A percentile compares a stretch with the other conserved stretches of the same genome.
Conservation (phyloP, 2,329 filamentous ascomycete species). For the Aspergillus alliaceus region DNA sequence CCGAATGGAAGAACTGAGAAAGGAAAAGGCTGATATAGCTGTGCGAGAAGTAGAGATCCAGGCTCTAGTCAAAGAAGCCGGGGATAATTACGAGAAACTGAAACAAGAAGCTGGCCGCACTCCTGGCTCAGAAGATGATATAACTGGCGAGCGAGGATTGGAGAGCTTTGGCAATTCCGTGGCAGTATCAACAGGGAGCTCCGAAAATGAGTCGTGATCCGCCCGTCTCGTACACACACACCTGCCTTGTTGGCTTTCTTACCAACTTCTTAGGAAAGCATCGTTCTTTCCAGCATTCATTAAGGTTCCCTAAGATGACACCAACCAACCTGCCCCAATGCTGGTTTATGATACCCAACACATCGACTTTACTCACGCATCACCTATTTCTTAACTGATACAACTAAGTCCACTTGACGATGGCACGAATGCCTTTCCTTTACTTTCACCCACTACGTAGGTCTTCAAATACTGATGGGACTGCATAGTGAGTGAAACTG, state of each 20-base stretch:
- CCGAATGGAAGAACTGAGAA: conserved; percentile 65
- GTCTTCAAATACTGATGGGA: conserved; percentile 9
- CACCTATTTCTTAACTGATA: not conserved
- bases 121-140: conserved; percentile 24
- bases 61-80: conserved; percentile 74
- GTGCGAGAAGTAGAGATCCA: conserved; percentile 78
- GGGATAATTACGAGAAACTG: conserved; percentile 65
- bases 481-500: conserved; percentile 23
- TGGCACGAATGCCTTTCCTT: conserved; percentile 30
- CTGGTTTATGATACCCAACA: conserved; percentile 16
- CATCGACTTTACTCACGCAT: conserved; percentile 3
- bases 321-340: not conserved
- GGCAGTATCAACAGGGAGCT: conserved; percentile 25
- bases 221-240: not conserved
- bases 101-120: conserved; percentile 44
- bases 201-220: conserved; percentile 26
- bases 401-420: conserved; percentile 17
- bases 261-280: not conserved
- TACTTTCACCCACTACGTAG: conserved; percentile 29
- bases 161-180: conserved; percentile 39
- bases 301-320: not conserved
- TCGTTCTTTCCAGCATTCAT: conserved; percentile 12
- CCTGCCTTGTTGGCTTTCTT: not conserved
- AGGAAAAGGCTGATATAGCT: conserved; percentile 68
- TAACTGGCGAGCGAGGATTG: conserved; percentile 33